Evolutionary conservation across 257 asterid genomes (phyloP), one percentile per base, ranked within the genome.

Genomic region (Nicotiana benthamiana): DNA sequence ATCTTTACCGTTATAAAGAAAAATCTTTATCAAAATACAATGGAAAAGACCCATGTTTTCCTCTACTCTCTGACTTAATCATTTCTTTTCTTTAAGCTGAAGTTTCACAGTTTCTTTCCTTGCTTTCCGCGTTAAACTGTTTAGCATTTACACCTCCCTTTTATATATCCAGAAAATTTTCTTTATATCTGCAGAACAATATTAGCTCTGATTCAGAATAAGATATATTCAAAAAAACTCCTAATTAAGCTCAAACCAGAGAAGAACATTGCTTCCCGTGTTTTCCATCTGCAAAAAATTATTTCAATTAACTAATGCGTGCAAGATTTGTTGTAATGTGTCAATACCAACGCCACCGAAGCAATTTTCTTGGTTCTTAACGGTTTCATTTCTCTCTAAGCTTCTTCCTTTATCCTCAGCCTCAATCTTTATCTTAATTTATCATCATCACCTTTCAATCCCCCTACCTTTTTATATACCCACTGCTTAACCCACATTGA

Each of bases 181-280:
- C 16, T n/a, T n/a, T n/a, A n/a, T n/a, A n/a, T n/a, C 53, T 20
- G 12, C 63, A 32, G 32, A 63, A 9, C 34, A 30, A 63, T 53
- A 16, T 7, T 56, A 56, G 24, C 24, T 56, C 77, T 40, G 40
- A 4, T 22, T 40, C 46, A 40, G 11, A 40, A 40, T 2, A 40
- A 40, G 46, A 40, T 40, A 7, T 40, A 40, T 36, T 7, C 9
- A 1, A 6, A 5, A 32, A 6, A 34, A 34, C 46, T 40, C 46
- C 1, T 53, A 77, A 72, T 53, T 34, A 28, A 83, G 59, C 4
- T 34, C 6, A 40, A 60, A 24, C 79, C 67, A 76, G 64, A n/a
- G n/a, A 86, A 81, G 85, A 88, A 83, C 84, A 82, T 93, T 91
- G 96, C 97, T 92, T 93, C 92, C 98, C 89, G 93, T 93, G 88